Evolutionary conservation across 2,329 filamentous ascomycete species (phyloP), one percentile per base, ranked within the genome.

Genomic region (Talaromyces piceae): DNA sequence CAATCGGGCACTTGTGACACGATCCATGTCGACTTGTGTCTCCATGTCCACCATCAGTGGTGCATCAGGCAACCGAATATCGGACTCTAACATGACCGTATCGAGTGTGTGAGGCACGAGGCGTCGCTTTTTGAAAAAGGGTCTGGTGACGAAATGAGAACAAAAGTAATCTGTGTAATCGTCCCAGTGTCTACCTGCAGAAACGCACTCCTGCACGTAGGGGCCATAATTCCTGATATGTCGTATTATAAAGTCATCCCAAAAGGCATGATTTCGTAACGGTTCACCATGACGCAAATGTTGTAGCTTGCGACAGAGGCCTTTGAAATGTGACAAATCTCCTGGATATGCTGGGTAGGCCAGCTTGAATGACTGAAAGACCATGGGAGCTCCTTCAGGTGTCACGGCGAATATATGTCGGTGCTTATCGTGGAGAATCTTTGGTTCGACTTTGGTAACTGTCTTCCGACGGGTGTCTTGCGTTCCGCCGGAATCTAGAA

Each of bases 231-330:
- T 62, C 61, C 31, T 63, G 16, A 41, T 49, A 27, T 73, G 64
- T 56, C 66, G 64, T 48, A 70, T 72, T 47, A 75, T 58, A 51
- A 73, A 75, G 55, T 75, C 73, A 58, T 76, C 73, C 68, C 72
- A 74, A 12, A 75, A 51, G 22, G 64, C 68, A 8, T 66, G 70
- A 45, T 65, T 61, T 30, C 63, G 56, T 30, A 70, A 53, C 25
- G 60, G 48, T 4, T 64, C 68, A 16, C 56, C 49, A 18, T 53
- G 54, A n/a, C 65, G 56, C 31, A 73, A 55, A 12, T 54, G 54
- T 22, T 66, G 62, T 31, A 74, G 56, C 45, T 63, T 68, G 16
- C 55, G 57, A 50, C 70, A 73, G 22, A 73, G 56, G n/a, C 61
- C 58, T 18, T 55, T 56, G 47, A 75, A 75, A 56, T 72, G 64